Base-by-base conservation (phyloP, 1,284 basidiomycete genomes). In the Melampsora larici-populina region DNA sequence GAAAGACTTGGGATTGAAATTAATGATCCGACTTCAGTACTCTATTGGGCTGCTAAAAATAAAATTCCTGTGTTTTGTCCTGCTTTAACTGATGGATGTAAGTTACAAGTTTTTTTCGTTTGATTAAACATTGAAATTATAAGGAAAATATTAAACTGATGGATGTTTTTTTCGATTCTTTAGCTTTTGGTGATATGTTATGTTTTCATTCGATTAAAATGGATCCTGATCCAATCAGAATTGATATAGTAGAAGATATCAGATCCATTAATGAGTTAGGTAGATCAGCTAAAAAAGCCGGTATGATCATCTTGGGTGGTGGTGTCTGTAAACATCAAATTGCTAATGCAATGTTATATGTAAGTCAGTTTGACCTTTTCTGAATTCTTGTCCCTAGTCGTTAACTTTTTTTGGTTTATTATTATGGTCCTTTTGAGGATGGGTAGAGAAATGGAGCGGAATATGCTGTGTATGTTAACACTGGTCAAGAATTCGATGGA, bases 281-380 rank as follows among this genome's bases (percentile, higher is more conserved):
- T 21, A 81, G 83, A 71, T 82, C 82, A 63, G 82, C 83, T 9
- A 80, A 80, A 55, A 84, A 84, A 70, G 83, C 83, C 0, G 83
- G 83, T 13, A 84, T 84, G 80, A 82, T 84, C 71, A 82, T 84
- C 78, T 73, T 84, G 17, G 83, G 83, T 40, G 83, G 83, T 24
- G 83, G 83, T 8, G 83, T 84, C 8, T 84, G 83, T 80, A 84
- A 84, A 79, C 83, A 84, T 73, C 83, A 84, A 70, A 84, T 84
- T 62, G 83, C 83, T 26, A 84, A 84, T 58, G 83, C 83, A 17
- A 84, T 84, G 83, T 79, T 84, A 36, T 84, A 84, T 79, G 78
- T 80, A 18, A 76, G 79, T 64, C 1, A 18, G 13, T 3, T 65
- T 18, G 24, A 43, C 17, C 36, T 17, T 46, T 21, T 70, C 24